A percentile compares a stretch with the other conserved stretches of the same genome.
These are phyloP conservation scores for Neonectria ditissima DNA, from an alignment of 2,329 filamentous ascomycete species.

Conservation along the genomic window DNA sequence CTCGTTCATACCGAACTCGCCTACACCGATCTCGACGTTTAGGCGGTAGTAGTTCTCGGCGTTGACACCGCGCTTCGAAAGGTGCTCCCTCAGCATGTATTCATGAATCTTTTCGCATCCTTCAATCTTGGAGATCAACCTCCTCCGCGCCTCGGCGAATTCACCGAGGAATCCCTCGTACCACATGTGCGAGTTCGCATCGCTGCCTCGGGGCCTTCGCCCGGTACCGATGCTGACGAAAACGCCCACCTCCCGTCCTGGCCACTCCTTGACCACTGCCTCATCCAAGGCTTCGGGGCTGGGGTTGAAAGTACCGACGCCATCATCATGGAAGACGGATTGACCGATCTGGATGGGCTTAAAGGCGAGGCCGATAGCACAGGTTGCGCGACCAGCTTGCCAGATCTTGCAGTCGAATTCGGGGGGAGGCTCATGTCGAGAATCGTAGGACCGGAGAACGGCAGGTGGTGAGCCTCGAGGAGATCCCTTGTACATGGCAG, in stretches of 20 bases:
- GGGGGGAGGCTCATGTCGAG: constrained; percentile 87
- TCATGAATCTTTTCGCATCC: constrained; percentile 93
- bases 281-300: constrained; percentile 88
- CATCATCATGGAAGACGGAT: constrained; percentile 93
- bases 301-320: constrained; percentile 91
- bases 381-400: constrained; percentile 96
- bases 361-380: constrained; percentile 90
- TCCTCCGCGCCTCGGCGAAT: constrained; percentile 88
- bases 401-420: constrained; percentile 96
- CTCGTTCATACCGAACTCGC: constrained; percentile 99
- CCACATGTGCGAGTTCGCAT: constrained; percentile 83
- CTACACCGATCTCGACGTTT: constrained; percentile 97
- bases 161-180: constrained; percentile 94
- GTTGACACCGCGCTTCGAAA: constrained; percentile 82
- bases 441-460: constrained; percentile 93
- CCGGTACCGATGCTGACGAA: constrained; percentile 97
- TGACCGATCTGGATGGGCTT: constrained; percentile 96
- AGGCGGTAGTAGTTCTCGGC: constrained; percentile 93
- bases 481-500: constrained; percentile 89
- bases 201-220: constrained; percentile 74
- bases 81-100: constrained; percentile 83
- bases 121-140: constrained; percentile 92
- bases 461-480: constrained; percentile 74
- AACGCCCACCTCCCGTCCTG: constrained; percentile 89
- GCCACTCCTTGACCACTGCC: constrained; percentile 93